phyloP scores from a whole-genome alignment of 345 rosid genomes.

The Lumnitzera racemosa region DNA sequence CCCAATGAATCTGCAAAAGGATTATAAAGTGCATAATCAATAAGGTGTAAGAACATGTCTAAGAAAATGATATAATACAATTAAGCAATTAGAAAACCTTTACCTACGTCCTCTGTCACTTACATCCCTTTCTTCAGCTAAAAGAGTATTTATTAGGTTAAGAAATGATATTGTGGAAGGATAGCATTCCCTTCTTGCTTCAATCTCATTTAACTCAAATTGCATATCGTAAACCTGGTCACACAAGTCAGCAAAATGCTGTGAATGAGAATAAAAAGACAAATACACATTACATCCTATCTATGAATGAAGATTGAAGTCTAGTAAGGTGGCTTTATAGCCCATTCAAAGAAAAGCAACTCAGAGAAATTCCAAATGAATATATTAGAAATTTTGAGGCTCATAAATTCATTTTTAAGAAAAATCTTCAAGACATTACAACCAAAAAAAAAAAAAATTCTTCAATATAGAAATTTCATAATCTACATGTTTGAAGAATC shows the following conservation, averaged over 20 bases:
- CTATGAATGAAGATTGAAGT: too few relatives aligned
- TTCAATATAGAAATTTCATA: too few relatives aligned
- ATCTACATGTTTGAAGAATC: too few relatives aligned
- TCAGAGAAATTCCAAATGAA: too few relatives aligned
- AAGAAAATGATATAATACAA: neutral
- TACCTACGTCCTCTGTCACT: slow-evolving; percentile 92
- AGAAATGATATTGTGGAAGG: slow-evolving; percentile 92
- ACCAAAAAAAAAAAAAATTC: too few relatives aligned
- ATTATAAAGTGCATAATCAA: neutral
- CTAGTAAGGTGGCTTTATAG: too few relatives aligned
- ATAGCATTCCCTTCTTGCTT: slow-evolving; percentile 86
- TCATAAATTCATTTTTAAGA: too few relatives aligned
- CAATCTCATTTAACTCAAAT: slow-evolving; percentile 94
- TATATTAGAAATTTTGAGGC: too few relatives aligned
- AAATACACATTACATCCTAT: too few relatives aligned
- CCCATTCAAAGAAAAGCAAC: too few relatives aligned
- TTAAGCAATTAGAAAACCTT: slow-evolving; percentile 1
- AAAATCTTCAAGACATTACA: too few relatives aligned
- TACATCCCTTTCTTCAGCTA: slow-evolving; percentile 78
- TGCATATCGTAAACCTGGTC: slow-evolving; percentile 91
- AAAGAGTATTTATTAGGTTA: slow-evolving; percentile 73
- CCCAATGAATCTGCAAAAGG: slow-evolving; percentile 72
- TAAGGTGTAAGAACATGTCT: neutral
- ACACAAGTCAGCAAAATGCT: slow-evolving; percentile 8
- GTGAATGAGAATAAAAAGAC: neutral